Percentiles rank a stretch among this genome's conserved stretches.
These are phyloP conservation scores for Arctium minus DNA, from an alignment of 129 eudicot species.

Conservation along the genomic window DNA sequence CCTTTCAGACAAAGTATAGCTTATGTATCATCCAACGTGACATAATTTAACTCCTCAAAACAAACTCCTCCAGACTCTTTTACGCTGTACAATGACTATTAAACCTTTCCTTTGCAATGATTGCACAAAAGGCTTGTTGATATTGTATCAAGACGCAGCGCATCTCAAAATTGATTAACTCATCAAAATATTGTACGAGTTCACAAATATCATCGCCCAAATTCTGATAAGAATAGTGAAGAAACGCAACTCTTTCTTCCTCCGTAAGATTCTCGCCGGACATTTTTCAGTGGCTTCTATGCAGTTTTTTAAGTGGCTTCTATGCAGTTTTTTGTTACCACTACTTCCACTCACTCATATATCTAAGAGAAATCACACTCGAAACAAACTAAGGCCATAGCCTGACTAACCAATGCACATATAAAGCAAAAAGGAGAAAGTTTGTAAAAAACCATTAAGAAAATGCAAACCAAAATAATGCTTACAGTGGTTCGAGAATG, in stretches of 20 bases:
- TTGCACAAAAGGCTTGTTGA: background rate
- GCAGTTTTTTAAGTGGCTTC: background rate
- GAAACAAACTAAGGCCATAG: too few species aligned
- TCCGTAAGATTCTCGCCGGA: slow-evolving; percentile 81
- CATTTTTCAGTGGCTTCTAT: slow-evolving; percentile 46
- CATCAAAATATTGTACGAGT: background rate
- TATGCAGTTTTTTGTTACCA: background rate
- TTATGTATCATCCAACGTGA: background rate
- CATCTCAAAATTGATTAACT: background rate
- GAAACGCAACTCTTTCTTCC: slow-evolving; percentile 69
- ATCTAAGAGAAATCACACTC: too few species aligned
- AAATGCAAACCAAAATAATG: too few species aligned
- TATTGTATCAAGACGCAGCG: background rate
- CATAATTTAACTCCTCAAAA: background rate
- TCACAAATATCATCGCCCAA: slow-evolving; percentile 26
- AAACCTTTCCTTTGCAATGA: background rate
- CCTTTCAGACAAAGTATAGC: background rate
- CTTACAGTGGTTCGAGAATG: slow-evolving; percentile 52
- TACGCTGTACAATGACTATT: background rate
- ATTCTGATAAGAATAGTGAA: slow-evolving; percentile 66
- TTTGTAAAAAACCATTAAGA: too few species aligned
- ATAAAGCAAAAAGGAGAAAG: too few species aligned
- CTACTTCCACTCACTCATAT: background rate
- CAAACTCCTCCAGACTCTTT: background rate
- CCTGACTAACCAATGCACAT: too few species aligned